Evolutionary conservation across 345 rosid species (phyloP), one percentile per base, ranked within the genome.

Genomic region (Mallotus nudiflorus): DNA sequence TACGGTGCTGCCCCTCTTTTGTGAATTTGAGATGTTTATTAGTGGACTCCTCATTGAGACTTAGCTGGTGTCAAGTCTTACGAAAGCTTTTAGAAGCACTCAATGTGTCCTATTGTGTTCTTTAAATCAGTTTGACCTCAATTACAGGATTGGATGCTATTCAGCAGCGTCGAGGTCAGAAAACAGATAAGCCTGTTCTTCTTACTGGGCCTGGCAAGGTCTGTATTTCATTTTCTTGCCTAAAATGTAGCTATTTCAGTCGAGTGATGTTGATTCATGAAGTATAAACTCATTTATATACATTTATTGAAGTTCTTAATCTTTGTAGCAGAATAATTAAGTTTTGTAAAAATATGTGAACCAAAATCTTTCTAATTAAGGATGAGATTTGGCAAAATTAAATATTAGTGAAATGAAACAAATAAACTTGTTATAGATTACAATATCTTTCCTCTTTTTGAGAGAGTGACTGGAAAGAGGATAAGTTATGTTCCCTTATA

Each of bases 131-230:
- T 13, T 28, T 49, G 33, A 37, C 63, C 33, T 9, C 42, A 6
- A 19, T 73, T 73, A 64, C 86, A 94, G 99, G 99, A 52, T 67
- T 95, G 72, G 91, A 85, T 78, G 92, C 96, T 48, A 92, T 94
- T 78, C 93, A 90, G 83, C 84, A 80, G 71, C 97, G 97, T 0
- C 88, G 98, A 9, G 89, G 90, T 82, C 87, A 81, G 82, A 78
- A 75, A 76, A 94, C 92, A 0, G 86, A 87, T 59, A 92, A 92
- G 59, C 97, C 97, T 25, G 44, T 81, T 77, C 96, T 92, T 72
- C 87, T 94, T 37, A 78, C 86, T 59, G 97, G 99, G 22, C 99
- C 99, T 62, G 97, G 99, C 44, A 94, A 94, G 93, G 99, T 92
- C 62, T 62, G 84, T 70, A 51, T 77, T 31, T 25, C 13, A 57